Evolutionary conservation across 495 filamentous ascomycete species (phyloP).

Genomic region (Podospora bellae-mahoneyi): DNA sequence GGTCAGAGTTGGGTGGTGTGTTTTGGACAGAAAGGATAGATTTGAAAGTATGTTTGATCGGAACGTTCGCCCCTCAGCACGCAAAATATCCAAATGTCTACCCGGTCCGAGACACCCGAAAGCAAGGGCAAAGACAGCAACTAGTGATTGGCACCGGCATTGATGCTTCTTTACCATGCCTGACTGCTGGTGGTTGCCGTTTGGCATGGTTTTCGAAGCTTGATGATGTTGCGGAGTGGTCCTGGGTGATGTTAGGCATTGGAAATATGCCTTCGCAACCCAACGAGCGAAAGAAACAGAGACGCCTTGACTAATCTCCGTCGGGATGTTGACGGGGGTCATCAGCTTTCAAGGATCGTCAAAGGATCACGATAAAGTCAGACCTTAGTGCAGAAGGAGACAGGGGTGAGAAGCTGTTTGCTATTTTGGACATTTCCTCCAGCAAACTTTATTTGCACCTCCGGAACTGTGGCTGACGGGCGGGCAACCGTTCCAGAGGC

Average conservation of each 20-base stretch:
- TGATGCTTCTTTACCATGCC: slow-evolving; percentile 46
- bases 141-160: slow-evolving; percentile 26
- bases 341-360: background rate
- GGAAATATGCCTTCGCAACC: slow-evolving; percentile 40
- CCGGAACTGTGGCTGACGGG: background rate
- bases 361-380: background rate
- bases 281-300: slow-evolving; percentile 30
- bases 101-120: background rate
- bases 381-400: background rate
- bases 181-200: slow-evolving; percentile 41
- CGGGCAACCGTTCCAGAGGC: background rate
- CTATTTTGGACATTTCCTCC: background rate
- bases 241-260: slow-evolving; percentile 30
- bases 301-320: slow-evolving; percentile 12
- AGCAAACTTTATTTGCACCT: slow-evolving; percentile 2
- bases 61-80: too few relatives aligned
- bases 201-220: slow-evolving; percentile 58
- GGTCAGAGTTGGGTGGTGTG: background rate
- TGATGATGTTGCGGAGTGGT: slow-evolving; percentile 60
- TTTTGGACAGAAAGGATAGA: background rate
- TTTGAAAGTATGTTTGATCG: background rate
- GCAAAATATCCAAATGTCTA: background rate
- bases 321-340: background rate
- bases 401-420: background rate
- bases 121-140: too few relatives aligned